phyloP scores from a whole-genome alignment of 2,329 filamentous ascomycete species.

The Lasiodiplodia hormozganensis region DNA sequence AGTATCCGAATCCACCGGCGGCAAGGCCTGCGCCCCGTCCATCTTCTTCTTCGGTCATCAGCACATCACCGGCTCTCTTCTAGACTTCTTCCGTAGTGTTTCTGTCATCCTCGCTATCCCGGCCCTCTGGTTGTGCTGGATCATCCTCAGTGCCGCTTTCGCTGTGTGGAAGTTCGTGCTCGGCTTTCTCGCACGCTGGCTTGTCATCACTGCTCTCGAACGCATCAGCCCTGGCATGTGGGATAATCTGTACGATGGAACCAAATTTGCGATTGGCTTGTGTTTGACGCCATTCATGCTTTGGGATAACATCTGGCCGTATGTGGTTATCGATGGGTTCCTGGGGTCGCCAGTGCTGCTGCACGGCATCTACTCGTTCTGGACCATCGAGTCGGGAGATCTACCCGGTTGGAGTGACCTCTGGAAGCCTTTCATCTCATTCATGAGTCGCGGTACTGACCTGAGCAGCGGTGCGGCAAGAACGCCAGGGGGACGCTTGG shows the following conservation, averaged over 20 bases:
- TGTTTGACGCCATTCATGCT: background rate
- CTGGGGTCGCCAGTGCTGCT: background rate
- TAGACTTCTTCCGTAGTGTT: background rate
- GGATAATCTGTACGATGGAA: background rate
- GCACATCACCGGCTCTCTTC: background rate
- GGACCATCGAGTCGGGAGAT: background rate
- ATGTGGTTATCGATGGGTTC: background rate
- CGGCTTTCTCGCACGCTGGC: background rate
- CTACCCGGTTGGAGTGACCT: background rate
- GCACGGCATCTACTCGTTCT: background rate
- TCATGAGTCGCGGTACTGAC: background rate
- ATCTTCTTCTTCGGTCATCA: constrained; percentile 5
- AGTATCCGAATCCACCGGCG: background rate
- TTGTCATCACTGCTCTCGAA: background rate
- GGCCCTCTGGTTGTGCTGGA: background rate
- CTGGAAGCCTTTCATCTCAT: background rate
- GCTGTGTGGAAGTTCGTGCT: constrained; percentile 2
- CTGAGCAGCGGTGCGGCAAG: background rate
- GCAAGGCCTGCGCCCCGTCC: background rate
- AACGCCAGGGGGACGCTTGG: background rate
- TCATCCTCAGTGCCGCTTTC: background rate
- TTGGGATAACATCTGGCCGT: background rate
- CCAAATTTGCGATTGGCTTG: background rate
- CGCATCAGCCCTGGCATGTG: background rate
- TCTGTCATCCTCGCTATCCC: background rate